A percentile compares a stretch with the other conserved stretches of the same genome.
phyloP scores from a whole-genome alignment of 495 filamentous ascomycete species.

The Schizothecium vesticola region DNA sequence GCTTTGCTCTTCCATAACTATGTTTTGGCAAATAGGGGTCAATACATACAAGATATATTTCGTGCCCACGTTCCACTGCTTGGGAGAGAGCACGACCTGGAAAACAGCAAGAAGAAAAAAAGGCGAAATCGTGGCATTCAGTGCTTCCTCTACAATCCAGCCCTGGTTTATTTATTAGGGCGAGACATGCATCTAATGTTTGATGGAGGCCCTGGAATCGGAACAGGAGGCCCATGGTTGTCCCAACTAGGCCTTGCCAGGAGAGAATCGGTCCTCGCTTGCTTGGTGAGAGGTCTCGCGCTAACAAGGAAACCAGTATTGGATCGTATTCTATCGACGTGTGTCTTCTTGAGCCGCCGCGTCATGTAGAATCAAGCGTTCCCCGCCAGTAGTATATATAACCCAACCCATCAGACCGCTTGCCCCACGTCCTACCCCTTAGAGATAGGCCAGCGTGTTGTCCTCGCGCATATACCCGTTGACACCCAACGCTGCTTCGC shows the following conservation, averaged over 20 bases:
- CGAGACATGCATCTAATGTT: too few relatives aligned
- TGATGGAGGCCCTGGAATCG: too few relatives aligned
- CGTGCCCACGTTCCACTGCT: not conserved
- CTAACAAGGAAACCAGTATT: too few relatives aligned
- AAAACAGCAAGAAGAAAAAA: not conserved
- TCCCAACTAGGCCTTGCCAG: too few relatives aligned
- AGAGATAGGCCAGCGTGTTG: conserved; percentile 48
- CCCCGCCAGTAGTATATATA: not conserved
- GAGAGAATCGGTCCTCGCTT: too few relatives aligned
- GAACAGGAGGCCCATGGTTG: too few relatives aligned
- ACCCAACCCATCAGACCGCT: not conserved
- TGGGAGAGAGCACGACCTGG: not conserved
- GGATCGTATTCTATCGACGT: not conserved
- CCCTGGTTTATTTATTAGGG: too few relatives aligned
- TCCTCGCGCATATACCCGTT: conserved; percentile 50
- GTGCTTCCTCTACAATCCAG: too few relatives aligned
- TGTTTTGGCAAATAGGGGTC: not conserved
- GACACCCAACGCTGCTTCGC: conserved; percentile 54
- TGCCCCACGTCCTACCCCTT: not conserved
- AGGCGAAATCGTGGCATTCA: not conserved
- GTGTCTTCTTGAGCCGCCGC: not conserved
- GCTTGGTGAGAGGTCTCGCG: too few relatives aligned
- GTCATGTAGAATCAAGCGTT: not conserved
- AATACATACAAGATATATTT: not conserved
- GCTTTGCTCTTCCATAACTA: not conserved